These are phyloP conservation scores for Irpex sp. DNA, from an alignment of 1,284 basidiomycete species.

Conservation along the genomic window DNA sequence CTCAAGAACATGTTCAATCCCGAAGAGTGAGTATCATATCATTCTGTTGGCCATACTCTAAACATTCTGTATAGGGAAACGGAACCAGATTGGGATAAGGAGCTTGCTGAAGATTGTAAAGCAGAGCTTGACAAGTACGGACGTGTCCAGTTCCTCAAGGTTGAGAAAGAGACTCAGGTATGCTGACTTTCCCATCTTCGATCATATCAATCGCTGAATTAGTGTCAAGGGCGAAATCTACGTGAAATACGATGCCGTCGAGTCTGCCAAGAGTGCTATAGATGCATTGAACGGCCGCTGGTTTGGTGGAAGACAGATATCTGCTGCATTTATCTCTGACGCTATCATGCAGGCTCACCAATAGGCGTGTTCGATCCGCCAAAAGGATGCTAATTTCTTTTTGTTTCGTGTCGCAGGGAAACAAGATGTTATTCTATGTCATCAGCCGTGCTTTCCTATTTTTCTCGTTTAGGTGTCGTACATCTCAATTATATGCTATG, in stretches of 20 bases:
- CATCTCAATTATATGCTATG: conserved; percentile 16
- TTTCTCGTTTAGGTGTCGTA: conserved; percentile 11
- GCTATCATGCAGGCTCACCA: conserved; percentile 91
- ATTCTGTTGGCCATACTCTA: conserved; percentile 4
- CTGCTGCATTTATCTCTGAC: conserved; percentile 85
- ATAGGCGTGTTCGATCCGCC: conserved; percentile 30
- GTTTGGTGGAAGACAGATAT: conserved; percentile 90
- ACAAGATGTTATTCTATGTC: conserved; percentile 10
- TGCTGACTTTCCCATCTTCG: conserved; percentile 18
- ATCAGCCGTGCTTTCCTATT: conserved; percentile 11
- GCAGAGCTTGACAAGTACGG: conserved; percentile 93
- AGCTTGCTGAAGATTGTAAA: conserved; percentile 95
- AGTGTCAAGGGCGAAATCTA: conserved; percentile 90
- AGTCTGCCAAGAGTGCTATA: conserved; percentile 80
- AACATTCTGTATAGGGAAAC: conserved; percentile 65
- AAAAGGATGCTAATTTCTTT: conserved; percentile 15
- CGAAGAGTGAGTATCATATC: conserved; percentile 68
- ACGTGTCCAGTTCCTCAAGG: conserved; percentile 80
- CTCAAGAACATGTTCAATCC: conserved; percentile 97
- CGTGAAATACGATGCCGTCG: conserved; percentile 82
- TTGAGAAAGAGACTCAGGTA: conserved; percentile 92
- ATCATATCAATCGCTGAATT: neutral
- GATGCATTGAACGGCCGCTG: conserved; percentile 91
- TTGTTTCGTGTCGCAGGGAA: conserved; percentile 11
- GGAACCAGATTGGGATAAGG: conserved; percentile 93